Conservation (phyloP, 2,329 filamentous ascomycete genomes). For the Nothophoma quercina region DNA sequence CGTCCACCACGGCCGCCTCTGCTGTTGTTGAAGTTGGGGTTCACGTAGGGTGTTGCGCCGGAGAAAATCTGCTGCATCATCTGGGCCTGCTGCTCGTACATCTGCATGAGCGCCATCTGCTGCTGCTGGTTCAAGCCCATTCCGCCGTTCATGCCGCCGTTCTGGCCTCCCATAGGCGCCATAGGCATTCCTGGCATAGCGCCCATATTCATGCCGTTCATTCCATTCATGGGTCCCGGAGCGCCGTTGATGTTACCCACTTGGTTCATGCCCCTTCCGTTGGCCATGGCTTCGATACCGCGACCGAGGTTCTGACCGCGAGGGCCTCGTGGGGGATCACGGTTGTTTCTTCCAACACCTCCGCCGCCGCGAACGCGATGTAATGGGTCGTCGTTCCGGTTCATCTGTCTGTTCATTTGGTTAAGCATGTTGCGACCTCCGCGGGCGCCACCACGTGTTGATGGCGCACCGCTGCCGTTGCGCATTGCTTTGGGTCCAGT, state of each 20-base stretch:
- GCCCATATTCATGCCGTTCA: constrained; percentile 45
- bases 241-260: constrained; percentile 39
- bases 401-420: constrained; percentile 83
- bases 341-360: constrained; percentile 81
- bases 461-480: constrained; percentile 61
- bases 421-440: constrained; percentile 81
- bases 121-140: constrained; percentile 68
- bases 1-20: constrained; percentile 16
- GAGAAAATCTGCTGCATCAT: constrained; percentile 52
- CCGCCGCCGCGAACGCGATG: constrained; percentile 80
- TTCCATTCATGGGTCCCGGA: constrained; percentile 49
- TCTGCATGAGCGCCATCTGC: constrained; percentile 75
- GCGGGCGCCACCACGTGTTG: constrained; percentile 54
- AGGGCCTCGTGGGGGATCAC: constrained; percentile 76
- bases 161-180: constrained; percentile 47
- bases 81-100: constrained; percentile 85
- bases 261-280: constrained; percentile 50
- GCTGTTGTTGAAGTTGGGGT: constrained; percentile 60
- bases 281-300: constrained; percentile 46
- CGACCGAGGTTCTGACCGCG: constrained; percentile 57
- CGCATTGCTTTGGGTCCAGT: constrained; percentile 97
- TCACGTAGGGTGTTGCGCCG: constrained; percentile 56
- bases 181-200: constrained; percentile 45
- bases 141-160: constrained; percentile 52
- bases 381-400: constrained; percentile 76